Evolutionary conservation across 805 yeast genomes (phyloP), one percentile per base, ranked within the genome.

Genomic region (Barnettozyma wickerhamii): DNA sequence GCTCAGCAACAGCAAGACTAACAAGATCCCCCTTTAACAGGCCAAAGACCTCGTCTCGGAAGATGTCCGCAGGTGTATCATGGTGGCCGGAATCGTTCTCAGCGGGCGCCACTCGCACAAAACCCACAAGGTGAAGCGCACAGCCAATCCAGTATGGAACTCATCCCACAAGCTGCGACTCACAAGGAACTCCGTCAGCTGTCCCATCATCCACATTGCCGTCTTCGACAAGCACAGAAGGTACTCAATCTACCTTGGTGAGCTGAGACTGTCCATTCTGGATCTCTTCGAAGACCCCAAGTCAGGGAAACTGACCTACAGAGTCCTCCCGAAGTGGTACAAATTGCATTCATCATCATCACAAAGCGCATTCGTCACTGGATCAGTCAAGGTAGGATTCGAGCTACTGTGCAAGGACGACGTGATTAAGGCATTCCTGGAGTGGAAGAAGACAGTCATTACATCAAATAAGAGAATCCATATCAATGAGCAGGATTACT

Each of bases 341-440:
- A 63, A 64, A 44, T 53, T 75, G 6, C 63, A 65, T 37, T 69
- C 76, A 7, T 66, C 66, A 18, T 58, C 55, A 32, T 52, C 60
- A 1, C 56, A 67, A 39, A 65, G 66, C 29, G 56, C 68, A 12
- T 75, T 63, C 50, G 72, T 73, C 10, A 71, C 77, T 1, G 80
- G 80, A 0, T 69, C 76, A 0, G 41, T 75, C 12, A 56, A 71
- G 18, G 37, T 71, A 9, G 67, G 71, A 27, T 66, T 73, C 42
- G 72, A 69, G 40, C 47, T 74, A 36, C 48, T 53, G 9, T 53
- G 60, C 12, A 53, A 47, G 18, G 23, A 29, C 9, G 43, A 50
- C 10, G 34, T 47, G 5, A 19, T 38, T 5, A 57, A 55, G 29
- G 43, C 48, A 3, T 55, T 46, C 36, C 36, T 33, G 6, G n/a